A percentile compares a stretch with the other conserved stretches of the same genome.
phyloP scores from a whole-genome alignment of 2,329 filamentous ascomycete genomes.

The Botrytis hyacinthi region DNA sequence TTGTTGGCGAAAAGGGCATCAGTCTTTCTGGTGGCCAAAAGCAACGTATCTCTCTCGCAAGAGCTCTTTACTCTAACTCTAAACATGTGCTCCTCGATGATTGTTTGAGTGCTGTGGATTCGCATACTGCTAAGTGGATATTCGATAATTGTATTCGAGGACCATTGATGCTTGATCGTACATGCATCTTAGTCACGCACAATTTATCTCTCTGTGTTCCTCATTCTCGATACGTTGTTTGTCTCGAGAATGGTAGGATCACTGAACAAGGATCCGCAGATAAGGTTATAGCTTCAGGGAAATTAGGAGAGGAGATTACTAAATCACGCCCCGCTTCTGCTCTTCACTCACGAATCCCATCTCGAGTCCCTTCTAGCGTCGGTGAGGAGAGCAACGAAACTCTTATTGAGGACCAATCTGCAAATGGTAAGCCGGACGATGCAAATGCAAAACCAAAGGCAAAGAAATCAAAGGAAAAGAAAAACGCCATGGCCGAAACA shows the following conservation, averaged over 20 bases:
- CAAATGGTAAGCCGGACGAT: conserved; percentile 44
- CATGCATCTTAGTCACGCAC: conserved; percentile 93
- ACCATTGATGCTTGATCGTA: conserved; percentile 81
- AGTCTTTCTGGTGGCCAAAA: conserved; percentile 96
- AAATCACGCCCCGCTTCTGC: conserved; percentile 72
- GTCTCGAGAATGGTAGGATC: conserved; percentile 84
- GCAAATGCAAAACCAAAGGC: conserved; percentile 45
- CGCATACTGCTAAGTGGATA: conserved; percentile 97
- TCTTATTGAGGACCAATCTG: conserved; percentile 51
- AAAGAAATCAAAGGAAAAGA: conserved; percentile 39
- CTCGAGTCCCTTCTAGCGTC: conserved; percentile 73
- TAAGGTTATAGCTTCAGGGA: conserved; percentile 81
- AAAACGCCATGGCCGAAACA: conserved; percentile 64
- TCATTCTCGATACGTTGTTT: conserved; percentile 74
- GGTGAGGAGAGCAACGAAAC: conserved; percentile 60
- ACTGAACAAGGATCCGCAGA: conserved; percentile 71
- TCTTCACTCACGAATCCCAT: conserved; percentile 69
- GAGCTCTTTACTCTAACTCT: conserved; percentile 94
- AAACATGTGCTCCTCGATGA: conserved; percentile 90
- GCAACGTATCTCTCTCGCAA: conserved; percentile 93
- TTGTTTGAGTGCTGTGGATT: conserved; percentile 93
- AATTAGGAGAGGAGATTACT: conserved; percentile 79
- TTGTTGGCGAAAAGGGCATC: conserved; percentile 96
- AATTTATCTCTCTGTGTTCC: conserved; percentile 88
- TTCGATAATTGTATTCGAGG: conserved; percentile 91